Base-by-base conservation (phyloP, 352 stramenopile genomes). In the Lagenidium sp. region DNA sequence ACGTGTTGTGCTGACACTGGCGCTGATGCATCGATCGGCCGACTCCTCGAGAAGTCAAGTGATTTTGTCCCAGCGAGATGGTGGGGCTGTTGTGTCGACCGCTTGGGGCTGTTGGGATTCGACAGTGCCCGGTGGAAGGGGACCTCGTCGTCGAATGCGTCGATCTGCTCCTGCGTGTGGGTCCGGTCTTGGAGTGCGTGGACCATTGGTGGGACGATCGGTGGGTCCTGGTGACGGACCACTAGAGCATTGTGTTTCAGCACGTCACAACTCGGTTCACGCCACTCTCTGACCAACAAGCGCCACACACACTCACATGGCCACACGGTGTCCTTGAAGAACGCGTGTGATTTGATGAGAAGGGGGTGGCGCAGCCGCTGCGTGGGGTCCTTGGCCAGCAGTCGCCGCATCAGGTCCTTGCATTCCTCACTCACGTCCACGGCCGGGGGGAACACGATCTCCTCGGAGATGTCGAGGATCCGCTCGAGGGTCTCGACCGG, bases 281-380 rank as follows among this genome's bases (percentile, higher is more conserved):
- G 37, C 30, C 13, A 31, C 26, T 35, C 29, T 21, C 4, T 29
- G 36, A 23, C 6, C 13, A 20, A 15, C 36, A 41, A 7, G 4
- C 22, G 28, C n/a, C n/a, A n/a, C 35, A 50, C 22, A 11, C 12
- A 55, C 49, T 85, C 80, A 59, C 71, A 53, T 47, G 95, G 78
- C 82, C 83, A 97, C 37, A 94, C 72, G n/a, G 92, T 47, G 6
- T 75, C 66, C 38, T 61, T 61, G 60, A 97, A 98, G 65, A 87
- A 98, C 31, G 83, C 73, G 62, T 98, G 93, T 23, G 67, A 65
- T 68, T 96, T 91, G 47, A 98, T 96, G 22, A 96, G 65, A 22
- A 82, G 63, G 56, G 88, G 80, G 37, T 97, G 78, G 57, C 96
- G 95, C 10, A 98, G 54, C 15, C 97, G 58, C 35, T 66, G 50